Evolutionary conservation across 192 early-diverging fungal genomes (phyloP).

Genomic region (Piromyces finnis): DNA sequence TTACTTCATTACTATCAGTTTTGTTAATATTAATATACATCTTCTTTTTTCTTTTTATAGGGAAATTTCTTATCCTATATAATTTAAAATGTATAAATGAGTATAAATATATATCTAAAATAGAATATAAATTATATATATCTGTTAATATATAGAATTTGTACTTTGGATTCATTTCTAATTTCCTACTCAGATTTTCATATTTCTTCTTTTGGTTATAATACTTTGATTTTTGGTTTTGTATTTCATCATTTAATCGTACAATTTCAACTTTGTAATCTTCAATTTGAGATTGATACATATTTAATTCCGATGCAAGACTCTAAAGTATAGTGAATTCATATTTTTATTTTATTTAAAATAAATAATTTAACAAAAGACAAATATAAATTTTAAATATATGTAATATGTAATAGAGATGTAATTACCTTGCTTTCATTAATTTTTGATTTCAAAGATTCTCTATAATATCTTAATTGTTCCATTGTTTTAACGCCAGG

Average conservation of each 20-base stretch:
- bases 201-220: slow-evolving; percentile 10
- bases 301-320: slow-evolving; percentile 42
- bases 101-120: too few species aligned
- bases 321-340: too few species aligned
- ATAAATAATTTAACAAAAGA: background rate
- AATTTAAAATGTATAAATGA: too few species aligned
- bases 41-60: too few species aligned
- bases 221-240: slow-evolving; percentile 34
- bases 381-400: too few species aligned
- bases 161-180: background rate
- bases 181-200: background rate
- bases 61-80: too few species aligned
- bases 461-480: slow-evolving; percentile 22
- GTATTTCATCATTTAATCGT: slow-evolving; percentile 24
- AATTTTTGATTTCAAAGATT: slow-evolving; percentile 24
- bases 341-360: slow-evolving; percentile 3
- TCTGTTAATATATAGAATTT: background rate
- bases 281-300: slow-evolving; percentile 42
- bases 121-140: background rate
- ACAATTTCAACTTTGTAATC: slow-evolving; percentile 43
- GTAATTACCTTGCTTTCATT: slow-evolving; percentile 19
- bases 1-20: too few species aligned
- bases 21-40: too few species aligned
- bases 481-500: slow-evolving; percentile 35
- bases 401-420: too few species aligned